A percentile compares a stretch with the other conserved stretches of the same genome.
phyloP scores from a whole-genome alignment of 345 rosid species.

The thale cress (Arabidopsis thaliana) region TAIR10.1 NC_003074.8:19135501-19136000 shows the following conservation, averaged over 20 bases:
- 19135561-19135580: not conserved
- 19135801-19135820: constrained; percentile 24
- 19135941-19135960: not conserved
- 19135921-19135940: not conserved
- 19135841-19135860: constrained; percentile 38
- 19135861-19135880: constrained; percentile 20
- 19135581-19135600: too few species aligned
- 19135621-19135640: too few species aligned
- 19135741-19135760: constrained; percentile 11
- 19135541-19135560: not conserved
- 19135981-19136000: not conserved
- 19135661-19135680: not conserved
- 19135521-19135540: not conserved
- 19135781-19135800: constrained; percentile 34
- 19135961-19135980: not conserved
- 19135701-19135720: constrained; percentile 21
- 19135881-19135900: constrained; percentile 6
- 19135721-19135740: constrained; percentile 14
- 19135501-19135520: not conserved
- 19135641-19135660: too few species aligned
- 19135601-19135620: too few species aligned
- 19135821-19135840: constrained; percentile 36
- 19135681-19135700: not conserved
- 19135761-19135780: constrained; percentile 17
- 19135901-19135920: not conserved